Evolutionary conservation across 225 moss, liverwort and hornwort species (phyloP).

Genomic region (Bryoerythrophyllum caledonicum): DNA sequence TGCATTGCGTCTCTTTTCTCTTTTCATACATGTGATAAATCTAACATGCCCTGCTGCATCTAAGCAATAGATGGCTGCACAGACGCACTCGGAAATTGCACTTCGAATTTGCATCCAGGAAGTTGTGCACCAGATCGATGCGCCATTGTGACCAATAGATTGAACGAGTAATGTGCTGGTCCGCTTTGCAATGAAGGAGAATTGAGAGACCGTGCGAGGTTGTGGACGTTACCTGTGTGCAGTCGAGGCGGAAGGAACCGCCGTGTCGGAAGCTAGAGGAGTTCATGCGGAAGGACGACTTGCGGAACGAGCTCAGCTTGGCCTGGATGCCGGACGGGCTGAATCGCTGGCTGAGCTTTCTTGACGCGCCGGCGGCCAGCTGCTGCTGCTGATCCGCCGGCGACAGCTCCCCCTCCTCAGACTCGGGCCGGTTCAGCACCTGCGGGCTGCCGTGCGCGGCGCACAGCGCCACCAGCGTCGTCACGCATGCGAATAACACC

Average conservation of each 20-base stretch:
- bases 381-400: background rate
- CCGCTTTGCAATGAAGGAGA: background rate
- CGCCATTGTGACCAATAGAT: background rate
- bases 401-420: slow-evolving; percentile 43
- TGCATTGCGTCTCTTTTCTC: no score
- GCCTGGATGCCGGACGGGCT: slow-evolving; percentile 39
- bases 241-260: slow-evolving; percentile 33
- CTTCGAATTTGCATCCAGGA: no score
- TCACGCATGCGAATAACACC: slow-evolving; percentile 44
- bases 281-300: slow-evolving; percentile 33
- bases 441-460: slow-evolving; percentile 49
- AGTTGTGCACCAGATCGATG: no score
- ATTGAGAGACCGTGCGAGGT: background rate
- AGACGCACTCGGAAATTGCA: no score
- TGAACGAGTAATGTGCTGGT: no score
- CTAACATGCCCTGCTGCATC: no score
- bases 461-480: slow-evolving; percentile 50
- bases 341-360: slow-evolving; percentile 38
- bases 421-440: slow-evolving; percentile 41
- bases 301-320: slow-evolving; percentile 55
- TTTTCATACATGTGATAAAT: no score
- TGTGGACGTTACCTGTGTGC: slow-evolving; percentile 16
- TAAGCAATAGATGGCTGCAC: no score
- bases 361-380: background rate
- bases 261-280: slow-evolving; percentile 32